These are phyloP conservation scores for Alternaria angustiovoidea DNA, from an alignment of 2,329 filamentous ascomycete genomes.

Conservation along the genomic window DNA sequence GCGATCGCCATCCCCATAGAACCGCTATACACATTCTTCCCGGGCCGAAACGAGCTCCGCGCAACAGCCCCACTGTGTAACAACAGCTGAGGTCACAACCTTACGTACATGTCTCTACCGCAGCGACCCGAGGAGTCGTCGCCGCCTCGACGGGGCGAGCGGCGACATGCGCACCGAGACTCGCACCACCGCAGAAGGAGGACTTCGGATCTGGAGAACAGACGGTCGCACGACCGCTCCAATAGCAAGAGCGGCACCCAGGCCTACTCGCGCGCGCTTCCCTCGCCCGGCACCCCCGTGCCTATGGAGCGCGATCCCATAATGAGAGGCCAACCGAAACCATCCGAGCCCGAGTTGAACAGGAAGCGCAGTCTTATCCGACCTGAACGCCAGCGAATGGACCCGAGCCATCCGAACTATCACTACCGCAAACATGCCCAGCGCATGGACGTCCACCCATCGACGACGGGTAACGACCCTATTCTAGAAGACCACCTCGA, in stretches of 20 bases:
- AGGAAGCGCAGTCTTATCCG: slow-evolving; percentile 89
- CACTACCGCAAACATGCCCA: slow-evolving; percentile 94
- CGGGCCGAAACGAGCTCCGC: slow-evolving; percentile 4
- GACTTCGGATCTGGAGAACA: slow-evolving; percentile 73
- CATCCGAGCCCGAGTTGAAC: slow-evolving; percentile 58
- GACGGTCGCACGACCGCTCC: slow-evolving; percentile 58
- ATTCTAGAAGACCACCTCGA: slow-evolving; percentile 74
- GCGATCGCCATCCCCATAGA: slow-evolving; percentile 11
- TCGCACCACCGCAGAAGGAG: slow-evolving; percentile 58
- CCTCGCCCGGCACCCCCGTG: slow-evolving; percentile 55
- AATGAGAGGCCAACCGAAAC: slow-evolving; percentile 52
- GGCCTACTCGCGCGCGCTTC: slow-evolving; percentile 51
- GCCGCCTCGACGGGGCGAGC: slow-evolving; percentile 61
- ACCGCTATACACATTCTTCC: slow-evolving; percentile 20
- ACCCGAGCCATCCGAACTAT: slow-evolving; percentile 90
- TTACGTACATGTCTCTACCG: slow-evolving; percentile 57
- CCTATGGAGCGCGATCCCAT: slow-evolving; percentile 62
- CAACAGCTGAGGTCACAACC: slow-evolving; percentile 35
- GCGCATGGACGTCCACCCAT: slow-evolving; percentile 89
- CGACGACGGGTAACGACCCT: slow-evolving; percentile 90
- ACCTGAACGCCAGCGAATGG: slow-evolving; percentile 86
- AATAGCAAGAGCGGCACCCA: slow-evolving; percentile 52
- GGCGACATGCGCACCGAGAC: slow-evolving; percentile 66
- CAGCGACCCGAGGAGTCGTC: slow-evolving; percentile 68
- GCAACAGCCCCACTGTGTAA: slow-evolving; percentile 20